Percentiles rank a stretch among this genome's conserved stretches.
Evolutionary conservation across 305 asterid genomes (phyloP).

Genomic region (Ilex paraguariensis): DNA sequence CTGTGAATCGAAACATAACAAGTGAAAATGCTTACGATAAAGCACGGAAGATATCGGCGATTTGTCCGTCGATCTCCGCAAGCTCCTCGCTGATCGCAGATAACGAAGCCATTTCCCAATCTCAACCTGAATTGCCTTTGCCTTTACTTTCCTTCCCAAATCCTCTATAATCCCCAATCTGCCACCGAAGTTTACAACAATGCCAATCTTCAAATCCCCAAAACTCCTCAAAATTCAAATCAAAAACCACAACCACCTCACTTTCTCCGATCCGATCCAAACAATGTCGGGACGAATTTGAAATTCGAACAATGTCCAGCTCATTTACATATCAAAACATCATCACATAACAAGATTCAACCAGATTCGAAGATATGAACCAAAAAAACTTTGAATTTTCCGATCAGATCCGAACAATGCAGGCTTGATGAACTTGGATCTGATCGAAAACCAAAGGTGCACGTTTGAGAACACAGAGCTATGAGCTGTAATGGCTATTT

Average conservation of each 20-base stretch:
- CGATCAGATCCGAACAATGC: not conserved
- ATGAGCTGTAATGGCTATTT: too few species aligned
- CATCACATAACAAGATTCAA: not conserved
- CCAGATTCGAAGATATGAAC: not conserved
- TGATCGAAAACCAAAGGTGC: not conserved
- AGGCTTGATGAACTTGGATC: not conserved
- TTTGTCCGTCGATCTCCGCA: conserved; percentile 90
- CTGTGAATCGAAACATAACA: too few species aligned
- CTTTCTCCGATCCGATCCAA: not conserved
- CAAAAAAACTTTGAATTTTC: not conserved
- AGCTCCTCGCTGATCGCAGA: conserved; percentile 73
- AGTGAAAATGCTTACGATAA: conserved; percentile 55
- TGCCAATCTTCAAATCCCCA: not conserved
- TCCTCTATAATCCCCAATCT: not conserved
- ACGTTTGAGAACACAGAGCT: too few species aligned
- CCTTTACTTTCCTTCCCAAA: not conserved
- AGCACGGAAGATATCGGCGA: conserved; percentile 81
- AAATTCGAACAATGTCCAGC: not conserved
- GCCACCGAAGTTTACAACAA: not conserved
- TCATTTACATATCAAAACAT: not conserved
- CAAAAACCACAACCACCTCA: too few species aligned
- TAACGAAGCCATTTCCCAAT: conserved; percentile 44
- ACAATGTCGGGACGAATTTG: not conserved
- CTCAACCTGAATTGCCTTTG: not conserved
- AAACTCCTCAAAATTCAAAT: not conserved